Evolutionary conservation across 352 stramenopile species (phyloP).

Genomic region (Aphanomyces astaci): DNA sequence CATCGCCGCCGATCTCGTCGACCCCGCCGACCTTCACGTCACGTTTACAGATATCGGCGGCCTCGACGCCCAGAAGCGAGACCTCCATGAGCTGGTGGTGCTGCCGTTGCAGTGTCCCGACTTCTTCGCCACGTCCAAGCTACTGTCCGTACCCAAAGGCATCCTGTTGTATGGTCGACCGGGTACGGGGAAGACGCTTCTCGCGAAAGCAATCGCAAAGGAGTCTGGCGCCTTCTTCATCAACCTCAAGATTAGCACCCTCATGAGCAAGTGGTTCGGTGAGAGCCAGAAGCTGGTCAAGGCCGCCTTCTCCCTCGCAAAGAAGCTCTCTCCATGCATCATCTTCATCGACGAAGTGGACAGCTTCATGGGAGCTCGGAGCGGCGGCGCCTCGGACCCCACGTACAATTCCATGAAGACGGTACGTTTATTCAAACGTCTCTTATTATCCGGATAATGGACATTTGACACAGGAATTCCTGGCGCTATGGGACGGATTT

Average conservation of each 20-base stretch:
- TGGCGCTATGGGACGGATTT: slow-evolving; percentile 97
- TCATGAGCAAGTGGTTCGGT: slow-evolving; percentile 89
- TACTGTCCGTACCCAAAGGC: slow-evolving; percentile 81
- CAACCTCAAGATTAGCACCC: slow-evolving; percentile 83
- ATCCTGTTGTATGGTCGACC: slow-evolving; percentile 79
- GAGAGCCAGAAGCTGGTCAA: slow-evolving; percentile 91
- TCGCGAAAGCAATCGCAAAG: slow-evolving; percentile 93
- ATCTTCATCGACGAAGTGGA: slow-evolving; percentile 99
- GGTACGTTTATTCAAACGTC: slow-evolving; percentile 27
- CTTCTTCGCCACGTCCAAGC: slow-evolving; percentile 83
- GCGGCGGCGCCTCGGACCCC: slow-evolving; percentile 53
- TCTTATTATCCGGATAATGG: background rate
- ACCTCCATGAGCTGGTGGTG: slow-evolving; percentile 95
- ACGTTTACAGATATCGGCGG: slow-evolving; percentile 94
- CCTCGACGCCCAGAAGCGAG: slow-evolving; percentile 92
- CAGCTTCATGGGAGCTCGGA: slow-evolving; percentile 85
- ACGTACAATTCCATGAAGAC: slow-evolving; percentile 87
- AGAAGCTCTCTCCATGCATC: slow-evolving; percentile 93
- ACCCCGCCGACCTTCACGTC: slow-evolving; percentile 87
- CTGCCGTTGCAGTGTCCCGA: slow-evolving; percentile 87
- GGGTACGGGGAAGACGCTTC: slow-evolving; percentile 87
- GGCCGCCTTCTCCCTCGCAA: slow-evolving; percentile 88
- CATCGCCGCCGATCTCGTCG: slow-evolving; percentile 91
- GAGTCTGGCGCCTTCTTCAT: slow-evolving; percentile 89
- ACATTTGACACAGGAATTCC: slow-evolving; percentile 78